Base-by-base conservation (phyloP, 2,329 filamentous ascomycete genomes). In the Exserohilum rostratum region DNA sequence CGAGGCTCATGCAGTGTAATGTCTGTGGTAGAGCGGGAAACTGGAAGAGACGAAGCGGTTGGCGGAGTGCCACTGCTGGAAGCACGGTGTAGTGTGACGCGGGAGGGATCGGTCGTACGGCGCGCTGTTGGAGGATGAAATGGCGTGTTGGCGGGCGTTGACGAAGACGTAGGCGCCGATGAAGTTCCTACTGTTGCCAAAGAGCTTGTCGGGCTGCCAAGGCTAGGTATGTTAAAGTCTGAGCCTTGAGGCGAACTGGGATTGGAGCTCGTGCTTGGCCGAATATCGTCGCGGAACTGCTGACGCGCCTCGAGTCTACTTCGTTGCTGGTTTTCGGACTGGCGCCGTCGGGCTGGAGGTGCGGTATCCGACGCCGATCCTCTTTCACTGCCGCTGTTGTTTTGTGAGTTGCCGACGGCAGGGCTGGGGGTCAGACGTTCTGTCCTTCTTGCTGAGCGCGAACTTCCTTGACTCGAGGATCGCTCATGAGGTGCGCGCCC, bases 351-450 rank as follows among this genome's bases (percentile, higher is more conserved):
- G 37, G 72, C 57, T 56, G 56, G 66, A 47, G 49, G 40, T 20
- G 54, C 51, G n/a, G 18, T 47, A 9, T 58, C 62, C 6, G 69
- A 68, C 3, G 69, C 69, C 20, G 66, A 60, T 7, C 74, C 71
- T 9, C 71, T 62, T 15, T 75, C 68, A 15, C 74, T 74, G 66
- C 92, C 89, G 2, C 84, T 82, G 18, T 83, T 79, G 11, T 84
- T 82, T 37, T 82, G 81, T 46, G 80, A 65, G 10, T 49, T 51
- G 12, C 71, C 68, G n/a, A 67, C 53, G n/a, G 64, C 58, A 5
- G 59, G 49, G 11, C 68, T 53, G 34, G 65, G 57, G 37, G 62
- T 45, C 38, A 68, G 69, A 38, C 53, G 73, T 55, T 67, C 70
- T 48, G 50, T 72, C 67, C 74, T 65, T 20, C 70, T 67, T 25